Conservation (phyloP, 176 grass and related monocot genomes). For the Poa pratensis region DNA sequence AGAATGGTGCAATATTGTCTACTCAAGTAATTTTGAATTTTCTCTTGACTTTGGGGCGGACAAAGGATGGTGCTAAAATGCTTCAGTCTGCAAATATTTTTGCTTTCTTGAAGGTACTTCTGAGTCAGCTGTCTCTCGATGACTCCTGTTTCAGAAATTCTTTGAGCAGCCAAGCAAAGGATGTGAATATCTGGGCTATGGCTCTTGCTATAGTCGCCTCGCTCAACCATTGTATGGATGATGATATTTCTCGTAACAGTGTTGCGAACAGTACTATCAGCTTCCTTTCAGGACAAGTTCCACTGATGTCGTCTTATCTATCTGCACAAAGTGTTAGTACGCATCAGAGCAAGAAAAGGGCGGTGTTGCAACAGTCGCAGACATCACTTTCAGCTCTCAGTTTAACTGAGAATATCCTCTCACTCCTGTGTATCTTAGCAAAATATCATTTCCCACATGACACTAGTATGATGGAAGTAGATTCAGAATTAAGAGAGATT, state of each 20-base stretch:
- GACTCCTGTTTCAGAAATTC: constrained; percentile 56
- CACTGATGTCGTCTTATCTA: constrained; percentile 73
- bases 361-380: constrained; percentile 52
- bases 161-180: constrained; percentile 49
- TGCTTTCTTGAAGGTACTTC: constrained; percentile 69
- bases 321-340: constrained; percentile 62
- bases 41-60: constrained; percentile 76
- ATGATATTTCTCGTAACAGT: constrained; percentile 61
- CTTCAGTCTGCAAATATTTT: constrained; percentile 79
- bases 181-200: constrained; percentile 68
- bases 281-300: constrained; percentile 75
- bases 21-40: constrained; percentile 74
- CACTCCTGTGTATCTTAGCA: constrained; percentile 77
- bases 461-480: constrained; percentile 61
- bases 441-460: constrained; percentile 59
- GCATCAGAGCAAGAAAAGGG: constrained; percentile 68
- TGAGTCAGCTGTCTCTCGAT: constrained; percentile 56
- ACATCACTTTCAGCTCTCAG: constrained; percentile 68
- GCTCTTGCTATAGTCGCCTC: constrained; percentile 71
- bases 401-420: constrained; percentile 75
- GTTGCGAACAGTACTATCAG: constrained; percentile 54
- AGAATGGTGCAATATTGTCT: constrained; percentile 49
- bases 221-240: constrained; percentile 71
- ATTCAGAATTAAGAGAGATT: constrained; percentile 75
- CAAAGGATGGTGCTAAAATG: constrained; percentile 88